Base-by-base conservation (phyloP, 352 stramenopile species). In the Phytophthora foliorum region DNA sequence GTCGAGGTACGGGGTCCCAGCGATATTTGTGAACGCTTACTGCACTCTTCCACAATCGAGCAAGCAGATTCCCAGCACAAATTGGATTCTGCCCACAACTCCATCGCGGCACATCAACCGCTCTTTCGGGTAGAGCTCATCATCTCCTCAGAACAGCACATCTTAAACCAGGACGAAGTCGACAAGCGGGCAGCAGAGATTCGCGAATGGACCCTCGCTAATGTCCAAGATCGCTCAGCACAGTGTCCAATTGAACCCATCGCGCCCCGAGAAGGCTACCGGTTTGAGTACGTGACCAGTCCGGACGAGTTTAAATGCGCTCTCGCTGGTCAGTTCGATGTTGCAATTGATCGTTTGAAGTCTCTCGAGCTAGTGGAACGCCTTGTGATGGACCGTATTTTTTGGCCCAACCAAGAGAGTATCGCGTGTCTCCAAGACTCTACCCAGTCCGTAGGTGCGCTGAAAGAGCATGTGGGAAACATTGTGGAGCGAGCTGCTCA, bases 361-460 rank as follows among this genome's bases (percentile, higher is more conserved):
- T 87, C 92, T 13, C 81, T 98, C 7, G 84, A 96, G 34, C 76
- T 96, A 4, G 90, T 99, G 6, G 96, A 99, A 61, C 77, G 92
- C 14, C 69, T 97, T 1, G 94, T 99, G 24, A 98, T 99, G 95
- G 90, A 98, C 60, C 88, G 89, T 7, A 92, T 99, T 3, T 98
- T 98, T 55, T 99, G 96, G 96, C 89, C 90, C 2, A 94, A 97
- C 34, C 91, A 98, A 67, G 93, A 97, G 25, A 89, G 92, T 42
- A 95, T 99, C 25, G 75, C 77, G n/a, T 93, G 81, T 22, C 75
- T 98, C 2, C 82, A 96, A 53, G 75, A 80, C 36, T 84, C 68
- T 22, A 84, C 84, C 6, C 67, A 86, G 17, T 94, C 91, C 58
- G 82, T 97, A 6, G 41, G 61, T 9, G 49, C 64, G 0, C 64